Conservation (phyloP, 2,329 filamentous ascomycete genomes). For the Myriosclerotinia curreyana region DNA sequence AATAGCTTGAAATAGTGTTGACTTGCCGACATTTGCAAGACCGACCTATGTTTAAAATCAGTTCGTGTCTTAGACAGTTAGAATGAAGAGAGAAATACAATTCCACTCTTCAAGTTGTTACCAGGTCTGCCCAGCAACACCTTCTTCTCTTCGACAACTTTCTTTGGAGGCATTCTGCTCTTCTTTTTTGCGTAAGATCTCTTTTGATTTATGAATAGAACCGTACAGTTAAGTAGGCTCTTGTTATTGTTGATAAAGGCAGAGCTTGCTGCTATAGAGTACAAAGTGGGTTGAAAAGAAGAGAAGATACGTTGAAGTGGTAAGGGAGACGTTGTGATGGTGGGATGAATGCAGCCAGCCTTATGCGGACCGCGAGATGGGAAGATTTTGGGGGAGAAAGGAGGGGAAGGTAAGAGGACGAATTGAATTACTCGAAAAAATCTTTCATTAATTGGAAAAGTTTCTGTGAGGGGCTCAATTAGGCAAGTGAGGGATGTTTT, state of each 20-base stretch:
- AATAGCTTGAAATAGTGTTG: conserved; percentile 98
- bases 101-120: conserved; percentile 98
- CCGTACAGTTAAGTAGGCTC: conserved; percentile 41
- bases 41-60: conserved; percentile 65
- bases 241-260: conserved; percentile 37
- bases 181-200: conserved; percentile 55
- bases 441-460: conserved; percentile 14
- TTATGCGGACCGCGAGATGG: conserved; percentile 28
- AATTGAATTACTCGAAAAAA: conserved; percentile 15
- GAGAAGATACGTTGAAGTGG: conserved; percentile 45
- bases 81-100: conserved; percentile 59
- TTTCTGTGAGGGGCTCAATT: conserved; percentile 7
- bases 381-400: neutral
- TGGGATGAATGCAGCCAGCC: conserved; percentile 25
- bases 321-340: conserved; percentile 36
- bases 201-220: conserved; percentile 46
- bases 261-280: conserved; percentile 51
- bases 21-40: conserved; percentile 98
- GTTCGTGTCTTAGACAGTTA: neutral
- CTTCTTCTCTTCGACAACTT: conserved; percentile 88
- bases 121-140: conserved; percentile 91
- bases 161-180: conserved; percentile 84
- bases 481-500: neutral
- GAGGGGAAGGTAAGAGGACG: neutral
- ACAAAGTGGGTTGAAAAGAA: conserved; percentile 52